A percentile compares a stretch with the other conserved stretches of the same genome.
These are phyloP conservation scores for Pythium dissotocum DNA, from an alignment of 352 stramenopile species.

Conservation along the genomic window DNA sequence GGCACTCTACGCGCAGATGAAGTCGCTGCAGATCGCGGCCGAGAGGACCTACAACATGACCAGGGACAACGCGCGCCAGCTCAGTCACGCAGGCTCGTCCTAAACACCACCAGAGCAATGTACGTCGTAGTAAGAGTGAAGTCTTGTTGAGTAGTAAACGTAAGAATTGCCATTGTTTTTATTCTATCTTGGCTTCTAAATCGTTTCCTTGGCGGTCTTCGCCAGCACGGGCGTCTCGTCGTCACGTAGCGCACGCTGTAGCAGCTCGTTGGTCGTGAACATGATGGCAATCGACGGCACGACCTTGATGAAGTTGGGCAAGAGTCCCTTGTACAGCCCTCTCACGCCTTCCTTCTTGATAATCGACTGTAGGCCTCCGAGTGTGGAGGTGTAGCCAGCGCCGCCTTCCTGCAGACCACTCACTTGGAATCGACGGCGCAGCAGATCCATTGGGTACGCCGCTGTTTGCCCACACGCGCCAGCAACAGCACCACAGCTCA, in stretches of 20 bases:
- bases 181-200: too few species aligned
- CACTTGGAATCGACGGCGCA: slow-evolving; percentile 73
- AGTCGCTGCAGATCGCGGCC: slow-evolving; percentile 23
- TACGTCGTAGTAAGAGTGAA: too few species aligned
- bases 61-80: slow-evolving; percentile 12
- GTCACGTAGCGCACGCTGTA: slow-evolving; percentile 39
- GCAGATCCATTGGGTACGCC: slow-evolving; percentile 76
- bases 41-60: slow-evolving; percentile 14
- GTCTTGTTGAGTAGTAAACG: too few species aligned
- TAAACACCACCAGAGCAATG: too few species aligned
- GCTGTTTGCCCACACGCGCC: slow-evolving; percentile 72
- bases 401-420: slow-evolving; percentile 39
- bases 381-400: slow-evolving; percentile 48
- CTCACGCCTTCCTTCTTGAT: slow-evolving; percentile 51
- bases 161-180: too few species aligned
- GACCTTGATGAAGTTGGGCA: slow-evolving; percentile 77
- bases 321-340: slow-evolving; percentile 67
- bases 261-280: slow-evolving; percentile 79
- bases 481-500: slow-evolving; percentile 61
- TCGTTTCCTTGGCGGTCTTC: background rate
- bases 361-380: slow-evolving; percentile 50
- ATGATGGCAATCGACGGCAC: slow-evolving; percentile 81
- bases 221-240: background rate
- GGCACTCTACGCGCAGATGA: slow-evolving; percentile 17
- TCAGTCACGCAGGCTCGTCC: background rate